Conservation (phyloP, 2,329 filamentous ascomycete species). For the Didymella arachidicola region DNA sequence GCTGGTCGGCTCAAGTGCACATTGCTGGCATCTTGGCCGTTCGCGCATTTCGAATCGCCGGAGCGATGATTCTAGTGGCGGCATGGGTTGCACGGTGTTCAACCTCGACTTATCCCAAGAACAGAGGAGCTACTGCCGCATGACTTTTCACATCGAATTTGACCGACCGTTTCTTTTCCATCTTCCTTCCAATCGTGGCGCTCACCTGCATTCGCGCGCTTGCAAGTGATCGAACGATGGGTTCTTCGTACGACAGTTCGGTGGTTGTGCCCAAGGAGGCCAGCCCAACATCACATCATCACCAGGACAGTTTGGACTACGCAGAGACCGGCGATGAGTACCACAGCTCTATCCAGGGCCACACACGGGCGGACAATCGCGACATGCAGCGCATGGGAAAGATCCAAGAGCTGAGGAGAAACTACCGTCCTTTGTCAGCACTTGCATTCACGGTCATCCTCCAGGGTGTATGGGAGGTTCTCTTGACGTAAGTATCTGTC, state of each 20-base stretch:
- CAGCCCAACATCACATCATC: conserved; percentile 14
- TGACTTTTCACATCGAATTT: conserved; percentile 13
- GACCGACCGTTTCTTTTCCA: conserved; percentile 13
- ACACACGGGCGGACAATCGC: conserved; percentile 38
- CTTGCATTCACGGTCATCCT: conserved; percentile 46
- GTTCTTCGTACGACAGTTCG: conserved; percentile 28
- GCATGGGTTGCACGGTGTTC: conserved; percentile 22
- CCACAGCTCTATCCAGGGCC: conserved; percentile 37
- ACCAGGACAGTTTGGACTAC: conserved; percentile 27
- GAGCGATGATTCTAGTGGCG: conserved; percentile 15
- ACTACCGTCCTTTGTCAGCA: conserved; percentile 45
- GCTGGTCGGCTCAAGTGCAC: conserved; percentile 5
- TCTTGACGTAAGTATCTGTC: conserved; percentile 38
- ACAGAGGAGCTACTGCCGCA: conserved; percentile 4
- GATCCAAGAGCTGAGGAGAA: conserved; percentile 44
- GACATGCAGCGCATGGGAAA: conserved; percentile 49
- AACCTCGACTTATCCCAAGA: conserved; percentile 12
- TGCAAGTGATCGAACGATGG: conserved; percentile 27
- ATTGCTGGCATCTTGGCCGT: conserved; percentile 18
- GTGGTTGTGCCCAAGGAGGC: conserved; percentile 22
- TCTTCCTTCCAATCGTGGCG: conserved; percentile 13
- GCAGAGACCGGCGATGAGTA: conserved; percentile 38
- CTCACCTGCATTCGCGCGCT: conserved; percentile 23
- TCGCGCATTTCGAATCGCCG: conserved; percentile 9
- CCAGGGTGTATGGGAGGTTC: conserved; percentile 46